These are phyloP conservation scores for Candida coleopterorum DNA, from an alignment of 805 yeast genomes.

Conservation along the genomic window DNA sequence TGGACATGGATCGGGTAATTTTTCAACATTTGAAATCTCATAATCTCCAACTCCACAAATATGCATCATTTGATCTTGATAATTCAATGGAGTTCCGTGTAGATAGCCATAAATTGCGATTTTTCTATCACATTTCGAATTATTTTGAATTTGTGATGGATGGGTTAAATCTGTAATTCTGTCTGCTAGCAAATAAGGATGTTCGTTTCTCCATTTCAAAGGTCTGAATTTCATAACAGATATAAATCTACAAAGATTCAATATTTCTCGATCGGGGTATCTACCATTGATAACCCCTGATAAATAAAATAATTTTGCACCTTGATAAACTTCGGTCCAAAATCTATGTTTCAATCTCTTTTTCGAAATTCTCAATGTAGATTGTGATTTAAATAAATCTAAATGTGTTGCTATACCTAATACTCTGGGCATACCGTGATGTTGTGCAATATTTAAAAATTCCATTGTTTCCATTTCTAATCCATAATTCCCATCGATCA, in stretches of 20 bases:
- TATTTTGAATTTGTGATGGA: slow-evolving; percentile 72
- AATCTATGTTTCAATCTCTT: slow-evolving; percentile 88
- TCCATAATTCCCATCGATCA: slow-evolving; percentile 97
- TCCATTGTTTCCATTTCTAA: slow-evolving; percentile 99
- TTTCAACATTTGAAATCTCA: slow-evolving; percentile 70
- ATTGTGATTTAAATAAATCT: slow-evolving; percentile 85
- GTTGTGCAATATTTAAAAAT: slow-evolving; percentile 90
- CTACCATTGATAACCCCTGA: slow-evolving; percentile 97
- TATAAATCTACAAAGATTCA: slow-evolving; percentile 86
- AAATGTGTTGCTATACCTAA: slow-evolving; percentile 94
- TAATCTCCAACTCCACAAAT: slow-evolving; percentile 95
- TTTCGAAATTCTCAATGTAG: slow-evolving; percentile 86
- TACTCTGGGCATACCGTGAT: slow-evolving; percentile 98
- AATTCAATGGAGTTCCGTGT: slow-evolving; percentile 85
- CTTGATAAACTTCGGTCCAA: slow-evolving; percentile 99
- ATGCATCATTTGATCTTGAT: slow-evolving; percentile 70
- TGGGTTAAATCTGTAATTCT: slow-evolving; percentile 92
- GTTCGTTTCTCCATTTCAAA: slow-evolving; percentile 98
- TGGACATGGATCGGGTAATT: slow-evolving; percentile 97
- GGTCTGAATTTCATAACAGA: slow-evolving; percentile 98
- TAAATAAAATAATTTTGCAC: slow-evolving; percentile 90
- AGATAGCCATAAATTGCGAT: slow-evolving; percentile 91
- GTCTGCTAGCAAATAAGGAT: slow-evolving; percentile 89
- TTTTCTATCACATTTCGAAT: slow-evolving; percentile 82
- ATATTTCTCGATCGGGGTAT: slow-evolving; percentile 93